Evolutionary conservation across 805 yeast species (phyloP).

Genomic region (Ogataea naganishii): DNA sequence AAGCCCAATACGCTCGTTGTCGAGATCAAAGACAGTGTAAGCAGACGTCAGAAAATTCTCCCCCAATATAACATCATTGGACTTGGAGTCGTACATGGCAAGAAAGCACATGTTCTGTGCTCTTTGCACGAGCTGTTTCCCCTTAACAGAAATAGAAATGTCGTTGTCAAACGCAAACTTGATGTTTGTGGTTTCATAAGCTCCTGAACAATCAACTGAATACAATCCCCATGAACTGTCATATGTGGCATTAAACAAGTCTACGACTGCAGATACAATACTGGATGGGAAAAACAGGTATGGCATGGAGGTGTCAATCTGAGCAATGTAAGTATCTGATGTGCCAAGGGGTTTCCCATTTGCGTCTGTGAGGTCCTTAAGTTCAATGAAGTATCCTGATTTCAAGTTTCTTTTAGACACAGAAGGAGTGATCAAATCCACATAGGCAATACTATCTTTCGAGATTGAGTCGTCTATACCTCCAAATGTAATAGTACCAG

Average conservation of each 20-base stretch:
- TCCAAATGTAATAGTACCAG: constrained; percentile 24
- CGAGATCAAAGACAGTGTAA: constrained; percentile 59
- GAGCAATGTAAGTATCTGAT: constrained; percentile 19
- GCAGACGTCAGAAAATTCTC: constrained; percentile 58
- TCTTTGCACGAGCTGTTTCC: constrained; percentile 11
- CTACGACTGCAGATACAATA: constrained; percentile 10
- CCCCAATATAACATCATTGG: constrained; percentile 39
- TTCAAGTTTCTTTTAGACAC: constrained; percentile 4
- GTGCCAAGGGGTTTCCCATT: constrained; percentile 6
- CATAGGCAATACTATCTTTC: constrained; percentile 13
- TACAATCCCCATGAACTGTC: constrained; percentile 12
- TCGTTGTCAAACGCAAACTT: constrained; percentile 11
- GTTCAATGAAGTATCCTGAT: constrained; percentile 9
- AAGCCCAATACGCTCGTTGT: constrained; percentile 45
- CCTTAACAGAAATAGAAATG: constrained; percentile 11
- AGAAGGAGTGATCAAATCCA: constrained; percentile 6
- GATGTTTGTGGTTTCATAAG: constrained; percentile 10
- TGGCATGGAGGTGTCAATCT: constrained; percentile 51
- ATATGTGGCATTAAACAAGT: constrained; percentile 9
- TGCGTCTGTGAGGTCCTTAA: constrained; percentile 7
- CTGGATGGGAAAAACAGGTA: constrained; percentile 36
- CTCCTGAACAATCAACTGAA: constrained; percentile 15
- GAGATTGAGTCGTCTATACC: constrained; percentile 22
- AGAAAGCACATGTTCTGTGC: constrained; percentile 13
- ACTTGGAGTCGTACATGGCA: constrained; percentile 8